Evolutionary conservation across 371 early-diverging fungal genomes (phyloP), one percentile per base, ranked within the genome.

Genomic region (Apophysomyces trapeziformis): DNA sequence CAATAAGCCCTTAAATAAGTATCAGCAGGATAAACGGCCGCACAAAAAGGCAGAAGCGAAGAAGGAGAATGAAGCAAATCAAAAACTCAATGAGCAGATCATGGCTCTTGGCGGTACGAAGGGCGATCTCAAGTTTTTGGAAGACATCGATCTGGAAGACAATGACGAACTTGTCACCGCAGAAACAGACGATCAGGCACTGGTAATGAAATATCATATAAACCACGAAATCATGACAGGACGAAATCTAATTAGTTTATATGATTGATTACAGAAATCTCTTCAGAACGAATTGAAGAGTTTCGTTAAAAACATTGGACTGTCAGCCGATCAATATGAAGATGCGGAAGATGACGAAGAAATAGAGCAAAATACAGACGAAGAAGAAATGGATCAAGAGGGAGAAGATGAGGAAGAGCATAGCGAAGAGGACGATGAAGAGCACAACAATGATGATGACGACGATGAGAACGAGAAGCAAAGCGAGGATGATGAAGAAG

Each of bases 81-180:
- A 72, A 13, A 65, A 62, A 37, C 61, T 76, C 41, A 63, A 60
- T 32, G 68, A 79, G 45, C 68, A 74, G 43, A 72, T 79, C 61
- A 57, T 79, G 21, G 60, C 67, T 57, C 68, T 79, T n/a, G 79
- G 79, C 18, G 79, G 79, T 57, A 76, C 79, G 16, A 72, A 74
- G 39, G 77, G 74, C 38, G 79, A 79, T 64, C 14, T 79, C 26
- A 73, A 72, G 39, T 76, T 69, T 45, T 61, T 79, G 50, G 73
- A 79, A 47, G 45, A 65, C 41, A 56, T 79, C 14, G 76, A 76
- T 60, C 32, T 36, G 1, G 75, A 72, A 35, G 69, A 68, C 14
- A 67, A 46, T 57, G 74, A 76, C 12, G 74, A 74, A 3, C 36
- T 79, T 37, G 41, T 72, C 18, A 71, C 70, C 7, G 50, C 65